These are phyloP conservation scores for Dendrocalamus sinicus DNA, from an alignment of 176 grass and related monocot species.

Conservation along the genomic window DNA sequence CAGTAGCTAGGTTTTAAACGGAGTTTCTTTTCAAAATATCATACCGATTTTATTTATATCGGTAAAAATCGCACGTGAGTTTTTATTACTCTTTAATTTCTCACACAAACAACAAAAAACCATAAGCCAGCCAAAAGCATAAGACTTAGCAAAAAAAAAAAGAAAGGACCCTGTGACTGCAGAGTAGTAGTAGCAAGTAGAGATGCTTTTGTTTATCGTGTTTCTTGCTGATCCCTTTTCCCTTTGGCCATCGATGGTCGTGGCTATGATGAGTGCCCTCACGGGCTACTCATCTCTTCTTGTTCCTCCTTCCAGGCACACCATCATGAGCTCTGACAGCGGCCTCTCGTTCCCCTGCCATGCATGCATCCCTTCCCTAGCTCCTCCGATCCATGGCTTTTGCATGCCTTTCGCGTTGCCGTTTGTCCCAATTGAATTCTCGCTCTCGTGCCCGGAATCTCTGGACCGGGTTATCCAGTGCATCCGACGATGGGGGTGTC, in stretches of 20 bases:
- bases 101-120: too few species aligned
- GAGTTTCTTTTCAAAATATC: too few species aligned
- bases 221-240: slow-evolving; percentile 18
- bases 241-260: slow-evolving; percentile 37
- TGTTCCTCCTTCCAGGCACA: slow-evolving; percentile 37
- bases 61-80: too few species aligned
- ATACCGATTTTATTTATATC: too few species aligned
- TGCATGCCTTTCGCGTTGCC: neutral
- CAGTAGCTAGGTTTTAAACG: too few species aligned
- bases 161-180: neutral
- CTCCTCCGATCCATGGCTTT: slow-evolving; percentile 15
- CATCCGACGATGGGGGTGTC: neutral
- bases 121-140: too few species aligned
- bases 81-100: too few species aligned
- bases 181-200: neutral
- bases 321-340: slow-evolving; percentile 37
- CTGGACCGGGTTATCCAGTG: neutral
- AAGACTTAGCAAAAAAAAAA: too few species aligned
- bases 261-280: slow-evolving; percentile 38
- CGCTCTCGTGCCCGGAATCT: slow-evolving; percentile 33
- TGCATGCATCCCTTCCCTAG: too few species aligned
- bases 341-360: neutral
- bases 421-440: neutral
- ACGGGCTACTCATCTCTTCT: slow-evolving; percentile 23
- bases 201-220: neutral